A percentile compares a stretch with the other conserved stretches of the same genome.
Evolutionary conservation across 139 green algal genomes (phyloP).

Genomic region (Chlamydomonas incerta): DNA sequence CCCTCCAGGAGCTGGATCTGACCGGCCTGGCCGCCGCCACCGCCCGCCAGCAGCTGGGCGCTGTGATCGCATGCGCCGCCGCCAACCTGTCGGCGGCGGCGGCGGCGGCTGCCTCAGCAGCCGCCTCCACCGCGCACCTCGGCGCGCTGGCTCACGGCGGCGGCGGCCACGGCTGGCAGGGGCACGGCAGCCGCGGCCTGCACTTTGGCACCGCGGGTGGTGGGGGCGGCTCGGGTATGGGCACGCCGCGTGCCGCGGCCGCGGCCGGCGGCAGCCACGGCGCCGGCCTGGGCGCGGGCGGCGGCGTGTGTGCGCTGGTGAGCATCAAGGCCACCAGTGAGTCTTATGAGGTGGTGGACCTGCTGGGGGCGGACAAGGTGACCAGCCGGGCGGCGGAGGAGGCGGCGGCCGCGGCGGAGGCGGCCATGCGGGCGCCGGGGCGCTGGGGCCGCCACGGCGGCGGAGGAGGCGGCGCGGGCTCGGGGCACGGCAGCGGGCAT

Average conservation of each 20-base stretch:
- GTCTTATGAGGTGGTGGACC: conserved; percentile 29
- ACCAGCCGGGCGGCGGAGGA: conserved; percentile 32
- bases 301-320: not conserved
- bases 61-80: conserved; percentile 11
- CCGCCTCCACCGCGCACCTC: too few relatives aligned
- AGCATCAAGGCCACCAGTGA: conserved; percentile 4
- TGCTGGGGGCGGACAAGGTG: conserved; percentile 4
- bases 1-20: conserved; percentile 27
- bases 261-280: not conserved
- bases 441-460: not conserved
- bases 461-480: not conserved
- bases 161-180: too few relatives aligned
- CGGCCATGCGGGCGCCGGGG: conserved; percentile 4
- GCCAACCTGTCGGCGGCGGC: not conserved
- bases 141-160: too few relatives aligned
- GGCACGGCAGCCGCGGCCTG: too few relatives aligned
- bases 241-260: not conserved
- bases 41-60: not conserved
- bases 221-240: too few relatives aligned
- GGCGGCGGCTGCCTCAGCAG: not conserved
- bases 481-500: too few relatives aligned
- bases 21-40: conserved; percentile 11
- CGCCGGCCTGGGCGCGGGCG: too few relatives aligned
- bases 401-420: conserved; percentile 31
- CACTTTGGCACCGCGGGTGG: too few relatives aligned